Base-by-base conservation (phyloP, 257 asterid genomes). In the Ehretia macrophylla region DNA sequence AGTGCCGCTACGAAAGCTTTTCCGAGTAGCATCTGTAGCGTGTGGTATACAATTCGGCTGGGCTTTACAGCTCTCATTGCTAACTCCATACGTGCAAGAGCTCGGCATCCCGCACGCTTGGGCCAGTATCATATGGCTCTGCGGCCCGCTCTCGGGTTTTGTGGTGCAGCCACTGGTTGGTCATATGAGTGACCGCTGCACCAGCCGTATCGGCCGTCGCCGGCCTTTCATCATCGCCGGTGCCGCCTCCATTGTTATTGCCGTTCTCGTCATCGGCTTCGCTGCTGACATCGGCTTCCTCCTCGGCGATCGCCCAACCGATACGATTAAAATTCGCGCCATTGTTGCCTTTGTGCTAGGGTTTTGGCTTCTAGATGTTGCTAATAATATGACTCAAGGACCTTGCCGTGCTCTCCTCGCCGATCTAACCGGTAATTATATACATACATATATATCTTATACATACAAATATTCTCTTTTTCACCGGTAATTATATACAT, bases 41-140 rank as follows among this genome's bases (percentile, higher is more conserved):
- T 72, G 94, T 62, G 98, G 98, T 35, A 88, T 91, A n/a, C 98
- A 91, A 72, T 91, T 87, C 71, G 98, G 98, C 1, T 91, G 98
- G 98, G 98, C 98, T 13, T 68, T 91, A 32, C 96, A 90, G 58
- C 71, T 84, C 5, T 86, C 94, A 0, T 64, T 89, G 0, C 63
- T 89, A 17, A 86, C 95, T 8, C 97, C 97, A 0, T 89, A 89
- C 71, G 94, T 86, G 19, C 97, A 89, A 38, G 90, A 89, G 70
- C 94, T 89, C 48, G 95, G 97, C 11, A 82, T 89, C 42, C 90
- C 95, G 10, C 97, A 89, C 82, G 86, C 82, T 0, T 89, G 90
- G 90, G 79, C 97, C 6, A 89, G 95, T 27, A 77, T 89, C 19
- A 89, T 89, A 67, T 89, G 97, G 97, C 72, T 89, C 0, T 89